phyloP scores from a whole-genome alignment of 2,329 filamentous ascomycete genomes.

The Epichloe hybrida region DNA sequence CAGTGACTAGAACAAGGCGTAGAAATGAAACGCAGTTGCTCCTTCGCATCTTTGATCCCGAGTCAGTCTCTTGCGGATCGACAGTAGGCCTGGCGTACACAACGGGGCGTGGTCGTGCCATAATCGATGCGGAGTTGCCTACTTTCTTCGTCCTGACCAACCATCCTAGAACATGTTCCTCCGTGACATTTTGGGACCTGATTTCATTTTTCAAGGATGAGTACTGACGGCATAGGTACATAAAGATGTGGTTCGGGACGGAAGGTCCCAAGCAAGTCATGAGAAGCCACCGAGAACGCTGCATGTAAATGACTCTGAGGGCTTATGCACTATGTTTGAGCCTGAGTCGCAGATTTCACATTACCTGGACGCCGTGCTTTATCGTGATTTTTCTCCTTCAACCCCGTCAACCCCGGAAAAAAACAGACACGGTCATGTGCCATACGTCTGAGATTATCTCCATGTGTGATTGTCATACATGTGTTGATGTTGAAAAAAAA shows the following conservation, averaged over 20 bases:
- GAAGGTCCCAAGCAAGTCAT: too few relatives aligned
- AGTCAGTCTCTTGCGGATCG: background rate
- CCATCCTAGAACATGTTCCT: background rate
- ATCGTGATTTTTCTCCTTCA: background rate
- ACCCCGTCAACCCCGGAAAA: too few relatives aligned
- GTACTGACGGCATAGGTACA: too few relatives aligned
- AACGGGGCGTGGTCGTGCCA: background rate
- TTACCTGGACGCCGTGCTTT: background rate
- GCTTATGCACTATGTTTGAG: background rate
- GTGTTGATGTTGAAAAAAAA: too few relatives aligned
- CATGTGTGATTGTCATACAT: too few relatives aligned
- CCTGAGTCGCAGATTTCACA: background rate
- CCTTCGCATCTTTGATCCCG: background rate
- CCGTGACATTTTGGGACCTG: background rate
- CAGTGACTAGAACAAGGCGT: slow-evolving; percentile 2
- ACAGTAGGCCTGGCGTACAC: background rate
- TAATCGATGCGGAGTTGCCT: background rate
- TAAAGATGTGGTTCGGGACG: too few relatives aligned
- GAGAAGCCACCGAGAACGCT: background rate
- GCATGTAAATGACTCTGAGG: background rate
- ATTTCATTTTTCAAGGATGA: too few relatives aligned
- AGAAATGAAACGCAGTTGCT: background rate
- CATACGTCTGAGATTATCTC: too few relatives aligned
- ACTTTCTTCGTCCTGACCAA: background rate
- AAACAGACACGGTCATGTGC: too few relatives aligned